Evolutionary conservation across 164 flowering plant species (phyloP).

Genomic region (Paratinospora sagittata): DNA sequence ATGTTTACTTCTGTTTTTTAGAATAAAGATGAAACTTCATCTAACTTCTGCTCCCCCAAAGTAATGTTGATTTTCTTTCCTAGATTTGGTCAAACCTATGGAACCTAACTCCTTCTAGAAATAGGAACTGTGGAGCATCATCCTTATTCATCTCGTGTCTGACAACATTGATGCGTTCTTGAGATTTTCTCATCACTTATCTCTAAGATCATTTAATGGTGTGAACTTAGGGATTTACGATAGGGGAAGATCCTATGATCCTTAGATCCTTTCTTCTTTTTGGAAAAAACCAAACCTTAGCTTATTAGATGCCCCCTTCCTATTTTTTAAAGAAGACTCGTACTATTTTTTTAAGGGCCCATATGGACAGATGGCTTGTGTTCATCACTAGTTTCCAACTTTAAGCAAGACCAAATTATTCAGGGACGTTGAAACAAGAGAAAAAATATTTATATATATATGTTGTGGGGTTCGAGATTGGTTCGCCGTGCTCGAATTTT

Average conservation of each 20-base stretch:
- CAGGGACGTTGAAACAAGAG: slow-evolving; percentile 4
- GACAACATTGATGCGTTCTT: background rate
- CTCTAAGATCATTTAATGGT: background rate
- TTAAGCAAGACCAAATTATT: slow-evolving; percentile 2
- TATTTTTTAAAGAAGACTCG: background rate
- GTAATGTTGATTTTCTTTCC: background rate
- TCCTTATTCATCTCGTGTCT: background rate
- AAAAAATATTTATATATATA: background rate
- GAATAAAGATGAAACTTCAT: background rate
- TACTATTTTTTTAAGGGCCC: background rate
- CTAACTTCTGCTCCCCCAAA: background rate
- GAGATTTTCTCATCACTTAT: background rate
- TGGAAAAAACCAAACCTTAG: background rate
- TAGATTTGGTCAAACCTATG: background rate
- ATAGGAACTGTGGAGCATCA: background rate
- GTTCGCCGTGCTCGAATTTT: background rate
- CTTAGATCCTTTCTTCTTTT: background rate
- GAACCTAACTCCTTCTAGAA: slow-evolving; percentile 1
- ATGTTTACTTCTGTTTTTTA: background rate
- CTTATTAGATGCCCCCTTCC: background rate
- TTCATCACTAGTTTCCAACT: slow-evolving; percentile 3
- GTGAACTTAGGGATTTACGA: background rate
- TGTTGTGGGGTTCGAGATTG: background rate
- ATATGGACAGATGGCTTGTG: background rate
- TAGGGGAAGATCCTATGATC: background rate